Evolutionary conservation across 1,284 basidiomycete species (phyloP), one percentile per base, ranked within the genome.

Genomic region (Schizophyllum amplum): DNA sequence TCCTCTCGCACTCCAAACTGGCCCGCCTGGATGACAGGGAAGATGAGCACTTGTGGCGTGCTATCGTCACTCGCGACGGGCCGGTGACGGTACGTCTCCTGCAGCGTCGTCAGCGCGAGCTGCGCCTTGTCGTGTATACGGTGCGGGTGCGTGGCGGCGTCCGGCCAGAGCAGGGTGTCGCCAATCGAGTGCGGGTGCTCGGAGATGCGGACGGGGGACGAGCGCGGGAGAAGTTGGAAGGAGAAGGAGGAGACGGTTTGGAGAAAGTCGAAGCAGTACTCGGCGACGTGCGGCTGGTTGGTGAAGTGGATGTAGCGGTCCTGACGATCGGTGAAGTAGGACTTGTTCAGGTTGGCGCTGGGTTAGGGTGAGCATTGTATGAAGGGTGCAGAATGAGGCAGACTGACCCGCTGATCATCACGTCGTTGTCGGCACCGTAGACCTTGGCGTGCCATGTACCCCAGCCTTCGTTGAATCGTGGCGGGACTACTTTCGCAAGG

Each of bases 371-470:
- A 20, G 46, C 49, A 22, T 47, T 47, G 46, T 51, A 50, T 42
- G 33, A 25, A 61, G 57, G 26, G 27, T 5, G 52, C 25, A 56
- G 13, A 59, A 2, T 3, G 24, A 49, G 2, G 7, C 52, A 49
- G 48, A 75, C 90, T 73, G 67, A 95, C 94, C 96, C 97, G 65
- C 86, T 93, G 61, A 99, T 86, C 68, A 99, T 83, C 46, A 99
- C 81, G 57, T 94, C 85, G 67, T 98, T 86, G 67, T 99, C 97
- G 0, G 83, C 87, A 17, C 92, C 92, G 67, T 99, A 99, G 59
- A 96, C 83, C 72, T 99, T 99, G 22, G 94, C 90, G 69, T 99
- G 97, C 91, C 96, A 98, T 3, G 96, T 90, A 0, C 97, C 96
- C 89, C 93, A 98, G 0, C 95, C 97, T 73, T 99, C 97, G 66